phyloP scores from a whole-genome alignment of 371 early-diverging fungal species.

The Apophysomyces variabilis region DNA sequence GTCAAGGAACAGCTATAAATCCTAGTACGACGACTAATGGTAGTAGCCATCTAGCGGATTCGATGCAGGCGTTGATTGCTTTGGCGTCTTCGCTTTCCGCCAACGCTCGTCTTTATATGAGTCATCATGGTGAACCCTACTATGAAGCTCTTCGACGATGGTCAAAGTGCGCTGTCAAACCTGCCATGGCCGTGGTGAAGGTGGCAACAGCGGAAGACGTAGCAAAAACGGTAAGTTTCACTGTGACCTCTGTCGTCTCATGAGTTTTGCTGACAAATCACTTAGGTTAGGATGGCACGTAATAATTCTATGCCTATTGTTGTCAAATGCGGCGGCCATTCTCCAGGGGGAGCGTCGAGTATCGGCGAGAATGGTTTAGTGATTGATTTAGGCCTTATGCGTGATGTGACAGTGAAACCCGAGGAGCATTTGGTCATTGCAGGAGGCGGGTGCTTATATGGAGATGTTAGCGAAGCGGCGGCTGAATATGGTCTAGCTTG shows the following conservation, averaged over 20 bases:
- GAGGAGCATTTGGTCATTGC: conserved; percentile 33
- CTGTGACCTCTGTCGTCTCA: not conserved
- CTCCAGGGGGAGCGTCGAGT: conserved; percentile 55
- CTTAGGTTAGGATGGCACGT: conserved; percentile 30
- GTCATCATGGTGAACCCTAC: conserved; percentile 27
- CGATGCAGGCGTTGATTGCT: conserved; percentile 26
- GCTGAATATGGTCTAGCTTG: conserved; percentile 43
- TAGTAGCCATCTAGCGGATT: too few relatives aligned
- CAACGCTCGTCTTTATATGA: conserved; percentile 25
- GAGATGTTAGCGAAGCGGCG: conserved; percentile 40
- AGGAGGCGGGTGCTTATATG: conserved; percentile 43
- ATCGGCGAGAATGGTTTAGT: conserved; percentile 37
- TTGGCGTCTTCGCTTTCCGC: conserved; percentile 28
- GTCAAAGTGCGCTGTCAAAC: conserved; percentile 32
- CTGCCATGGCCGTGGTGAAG: conserved; percentile 27
- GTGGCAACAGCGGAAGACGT: conserved; percentile 33
- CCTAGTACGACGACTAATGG: not conserved
- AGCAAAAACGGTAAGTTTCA: conserved; percentile 29
- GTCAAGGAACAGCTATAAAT: not conserved
- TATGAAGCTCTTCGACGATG: conserved; percentile 25
- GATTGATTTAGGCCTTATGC: conserved; percentile 40
- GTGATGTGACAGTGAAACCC: conserved; percentile 27
- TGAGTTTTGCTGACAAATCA: not conserved
- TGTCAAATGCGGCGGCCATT: conserved; percentile 63
- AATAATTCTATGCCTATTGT: conserved; percentile 30